Evolutionary conservation across 306 rosid genomes (phyloP), one percentile per base, ranked within the genome.

Genomic region (Castanea mollissima): DNA sequence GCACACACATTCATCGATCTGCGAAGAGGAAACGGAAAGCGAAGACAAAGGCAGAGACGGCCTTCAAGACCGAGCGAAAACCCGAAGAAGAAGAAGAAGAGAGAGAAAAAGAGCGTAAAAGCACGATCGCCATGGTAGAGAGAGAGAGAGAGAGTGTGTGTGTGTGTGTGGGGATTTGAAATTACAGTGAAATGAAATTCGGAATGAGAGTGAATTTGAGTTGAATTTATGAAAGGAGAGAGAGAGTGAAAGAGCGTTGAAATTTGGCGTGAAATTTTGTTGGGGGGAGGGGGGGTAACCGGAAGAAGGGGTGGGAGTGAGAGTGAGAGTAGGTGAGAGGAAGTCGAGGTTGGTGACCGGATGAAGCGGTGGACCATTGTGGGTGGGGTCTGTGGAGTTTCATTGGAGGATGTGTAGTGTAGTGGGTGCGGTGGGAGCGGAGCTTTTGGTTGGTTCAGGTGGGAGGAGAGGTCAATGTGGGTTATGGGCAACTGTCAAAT

Each of bases 271-370:
- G 72, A 62, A 25, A 27, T 14, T 4, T 27, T 15, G 35, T 16
- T 5, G 18, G n/a, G 4, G 35, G 41, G 38, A 16, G 14, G 3
- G 3, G 3, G 5, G 52, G 72, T 1, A 67, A 67, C 72, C 72
- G 72, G 52, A 46, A 16, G 72, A 67, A 49, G 13, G 7, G 52
- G 21, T 34, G 23, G 13, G 46, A 11, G 34, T n/a, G 20, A 18
- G 71, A 29, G 71, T 7, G 71, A 41, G 49, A 19, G 49, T 67
- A 67, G 72, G 72, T 67, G 8, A 65, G 71, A 44, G 21, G 71
- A 65, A 65, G 71, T 65, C 23, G 49, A 44, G 2, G 72, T 67
- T 34, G 72, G 72, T 67, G 72, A 67, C 72, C 72, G 72, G 46
- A 67, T 7, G 27, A 67, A 67, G 25, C 72, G 72, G 72, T 67